Base-by-base conservation (phyloP, 129 eudicot species). In the Solidago caesia region DNA sequence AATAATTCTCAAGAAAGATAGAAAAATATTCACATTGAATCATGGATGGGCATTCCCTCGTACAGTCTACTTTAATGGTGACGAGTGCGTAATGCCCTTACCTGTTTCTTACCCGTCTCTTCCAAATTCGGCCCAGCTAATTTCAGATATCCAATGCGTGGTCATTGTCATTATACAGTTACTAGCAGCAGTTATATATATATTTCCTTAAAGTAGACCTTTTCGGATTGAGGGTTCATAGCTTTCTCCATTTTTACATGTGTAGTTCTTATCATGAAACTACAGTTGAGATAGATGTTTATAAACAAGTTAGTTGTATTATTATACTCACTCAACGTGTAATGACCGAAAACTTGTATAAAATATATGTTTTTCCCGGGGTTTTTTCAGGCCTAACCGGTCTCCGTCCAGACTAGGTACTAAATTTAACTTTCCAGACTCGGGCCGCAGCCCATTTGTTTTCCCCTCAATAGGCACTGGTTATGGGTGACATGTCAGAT, bases 41-140 rank as follows among this genome's bases (percentile, higher is more conserved):
- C 75, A 75, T 56, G 87, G 87, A 49, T 86, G 90, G 85, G 83
- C 84, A 4, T 86, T 86, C 72, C 87, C 90, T 44, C 73, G 83
- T 45, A 83, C 45, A 75, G 59, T 86, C 7, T 86, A 80, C 85
- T 80, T 83, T 56, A 77, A 83, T 57, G 87, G 90, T 14, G 85
- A 86, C 7, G 83, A 80, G 46, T 86, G 90, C 56, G 48, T 75
- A 44, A 80, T 86, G 85, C 85, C 87, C 5, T 80, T 74, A 67
- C 87, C 87, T 59, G 82, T 80, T 71, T 77, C 85, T 51, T 83
- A 80, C 75, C 90, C 90, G 2, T 70, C 71, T 46, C 85, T 83
- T 71, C 85, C 90, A 46, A 80, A 77, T 68, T 73, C 81, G 1
- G 80, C 60, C 44, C 26, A 63, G 67, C 65, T 8, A 6, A 33